These are phyloP conservation scores for Metschnikowia hibisci DNA, from an alignment of 805 yeast genomes.

Conservation along the genomic window DNA sequence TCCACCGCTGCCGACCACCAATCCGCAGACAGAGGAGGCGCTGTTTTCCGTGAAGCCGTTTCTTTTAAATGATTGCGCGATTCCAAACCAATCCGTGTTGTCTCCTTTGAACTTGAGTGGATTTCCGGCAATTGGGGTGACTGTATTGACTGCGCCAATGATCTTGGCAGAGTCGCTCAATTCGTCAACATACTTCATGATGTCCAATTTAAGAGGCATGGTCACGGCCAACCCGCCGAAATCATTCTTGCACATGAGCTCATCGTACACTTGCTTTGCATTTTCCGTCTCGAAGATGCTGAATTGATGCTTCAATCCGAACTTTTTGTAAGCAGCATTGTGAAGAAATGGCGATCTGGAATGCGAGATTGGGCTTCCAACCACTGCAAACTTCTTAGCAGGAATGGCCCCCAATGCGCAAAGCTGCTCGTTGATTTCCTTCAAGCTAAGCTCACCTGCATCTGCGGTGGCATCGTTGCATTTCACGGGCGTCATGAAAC, in stretches of 20 bases:
- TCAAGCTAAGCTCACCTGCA: constrained; percentile 71
- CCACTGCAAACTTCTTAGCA: constrained; percentile 60
- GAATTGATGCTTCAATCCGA: constrained; percentile 76
- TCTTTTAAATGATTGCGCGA: constrained; percentile 59
- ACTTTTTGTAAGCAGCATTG: constrained; percentile 66
- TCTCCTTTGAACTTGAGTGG: constrained; percentile 61
- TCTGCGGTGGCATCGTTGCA: constrained; percentile 64
- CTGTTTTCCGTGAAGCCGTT: constrained; percentile 54
- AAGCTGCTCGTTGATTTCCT: constrained; percentile 56
- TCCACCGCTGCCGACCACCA: constrained; percentile 96
- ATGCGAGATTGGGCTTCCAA: constrained; percentile 79
- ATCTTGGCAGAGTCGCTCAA: constrained; percentile 69
- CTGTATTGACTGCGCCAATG: constrained; percentile 96
- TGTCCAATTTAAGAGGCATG: constrained; percentile 84
- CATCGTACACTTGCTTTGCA: constrained; percentile 51
- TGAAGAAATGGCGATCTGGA: constrained; percentile 89
- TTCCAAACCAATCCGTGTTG: constrained; percentile 96
- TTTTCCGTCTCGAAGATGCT: constrained; percentile 63
- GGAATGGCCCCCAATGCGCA: constrained; percentile 60
- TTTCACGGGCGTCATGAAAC: constrained; percentile 78
- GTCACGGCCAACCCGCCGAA: constrained; percentile 97
- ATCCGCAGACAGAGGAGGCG: constrained; percentile 46
- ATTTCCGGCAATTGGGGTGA: constrained; percentile 44
- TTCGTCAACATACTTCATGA: constrained; percentile 61
- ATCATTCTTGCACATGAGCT: constrained; percentile 43